phyloP scores from a whole-genome alignment of 768 basidiomycete species.

The Leucocoprinus sp. region DNA sequence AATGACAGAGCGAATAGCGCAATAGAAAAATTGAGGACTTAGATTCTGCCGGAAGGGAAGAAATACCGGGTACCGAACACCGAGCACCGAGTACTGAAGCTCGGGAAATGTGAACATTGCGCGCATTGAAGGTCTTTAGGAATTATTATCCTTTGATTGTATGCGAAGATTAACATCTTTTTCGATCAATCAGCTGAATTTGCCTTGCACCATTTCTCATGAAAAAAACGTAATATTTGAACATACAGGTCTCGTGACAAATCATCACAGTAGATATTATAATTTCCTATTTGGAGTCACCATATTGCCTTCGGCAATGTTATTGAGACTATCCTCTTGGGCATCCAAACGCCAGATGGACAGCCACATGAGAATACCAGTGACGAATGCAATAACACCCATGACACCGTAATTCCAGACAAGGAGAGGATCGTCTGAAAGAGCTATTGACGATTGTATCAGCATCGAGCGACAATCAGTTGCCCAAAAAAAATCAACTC shows the following conservation, averaged over 20 bases:
- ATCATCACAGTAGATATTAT: neutral
- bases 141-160: no score
- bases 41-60: no score
- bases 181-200: no score
- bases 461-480: neutral
- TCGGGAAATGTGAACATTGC: no score
- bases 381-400: conserved; percentile 43
- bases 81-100: no score
- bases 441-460: conserved; percentile 25
- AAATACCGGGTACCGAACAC: no score
- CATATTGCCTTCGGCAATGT: conserved; percentile 24
- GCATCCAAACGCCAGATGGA: conserved; percentile 46
- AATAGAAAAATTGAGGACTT: no score
- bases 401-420: conserved; percentile 68
- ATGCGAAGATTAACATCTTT: no score
- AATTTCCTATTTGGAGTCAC: conserved; percentile 1
- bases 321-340: conserved; percentile 52
- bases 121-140: no score
- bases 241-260: no score
- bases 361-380: conserved; percentile 50
- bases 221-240: neutral
- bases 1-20: no score
- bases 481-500: conserved; percentile 19
- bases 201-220: no score
- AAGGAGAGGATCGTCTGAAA: conserved; percentile 63